Percentiles rank a stretch among this genome's conserved stretches.
Evolutionary conservation across 2,329 filamentous ascomycete species (phyloP).

Genomic region (Hypoxylon sp.): DNA sequence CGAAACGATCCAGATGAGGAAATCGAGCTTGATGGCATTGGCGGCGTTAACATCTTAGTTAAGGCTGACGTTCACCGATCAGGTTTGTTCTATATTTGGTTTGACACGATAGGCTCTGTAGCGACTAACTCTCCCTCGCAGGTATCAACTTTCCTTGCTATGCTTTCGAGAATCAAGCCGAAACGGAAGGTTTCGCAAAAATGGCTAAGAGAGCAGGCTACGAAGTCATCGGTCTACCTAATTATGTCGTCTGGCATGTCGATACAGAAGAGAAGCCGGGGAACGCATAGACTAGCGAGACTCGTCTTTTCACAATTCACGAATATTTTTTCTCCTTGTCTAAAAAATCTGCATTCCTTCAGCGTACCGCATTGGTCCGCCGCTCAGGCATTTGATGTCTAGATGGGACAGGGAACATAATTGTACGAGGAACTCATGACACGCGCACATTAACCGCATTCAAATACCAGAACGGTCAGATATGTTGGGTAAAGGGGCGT

Average conservation of each 20-base stretch:
- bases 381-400: conserved; percentile 46
- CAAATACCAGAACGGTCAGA: conserved; percentile 46
- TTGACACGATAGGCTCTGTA: not conserved
- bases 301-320: conserved; percentile 33
- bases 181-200: conserved; percentile 98
- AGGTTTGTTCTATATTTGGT: conserved; percentile 67
- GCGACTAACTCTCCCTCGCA: conserved; percentile 55
- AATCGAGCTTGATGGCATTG: conserved; percentile 93
- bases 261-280: conserved; percentile 96
- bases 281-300: conserved; percentile 67
- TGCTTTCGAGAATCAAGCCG: conserved; percentile 97
- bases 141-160: conserved; percentile 98
- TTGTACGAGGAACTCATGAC: conserved; percentile 53
- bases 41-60: conserved; percentile 96
- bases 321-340: conserved; percentile 47
- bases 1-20: conserved; percentile 92
- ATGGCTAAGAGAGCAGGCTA: conserved; percentile 98
- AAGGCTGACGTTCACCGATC: conserved; percentile 98
- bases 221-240: conserved; percentile 90
- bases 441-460: conserved; percentile 46
- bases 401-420: conserved; percentile 52
- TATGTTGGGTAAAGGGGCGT: conserved; percentile 51
- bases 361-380: conserved; percentile 47
- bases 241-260: conserved; percentile 99
- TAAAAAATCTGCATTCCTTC: conserved; percentile 48